Base-by-base conservation (phyloP, 768 basidiomycete genomes). In the Amanita rimosa region DNA sequence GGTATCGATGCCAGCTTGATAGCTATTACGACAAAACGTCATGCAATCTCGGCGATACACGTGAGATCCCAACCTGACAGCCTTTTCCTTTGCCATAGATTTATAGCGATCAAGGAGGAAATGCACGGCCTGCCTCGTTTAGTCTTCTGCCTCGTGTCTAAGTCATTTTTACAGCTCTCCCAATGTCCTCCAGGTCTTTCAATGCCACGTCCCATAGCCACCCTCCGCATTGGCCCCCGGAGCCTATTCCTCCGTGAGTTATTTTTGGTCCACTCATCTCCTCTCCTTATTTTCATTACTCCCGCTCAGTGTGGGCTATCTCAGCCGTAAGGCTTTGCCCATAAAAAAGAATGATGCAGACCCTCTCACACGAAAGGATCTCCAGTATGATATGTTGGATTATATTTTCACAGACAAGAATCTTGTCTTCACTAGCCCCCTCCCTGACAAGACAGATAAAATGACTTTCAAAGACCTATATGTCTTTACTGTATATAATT, bases 261-360 rank as follows among this genome's bases (percentile, higher is more conserved):
- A 35, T 49, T 46, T 45, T 60, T 44, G n/a, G 46, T 48, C 46
- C 48, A 49, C 50, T 38, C 44, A 39, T 49, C 35, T 37, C 44
- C n/a, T 37, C 44, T 31, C 31, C 5, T 13, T 46, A 22, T 48
- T 44, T 49, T 47, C 52, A 55, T 37, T 37, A 44, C 51, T 33
- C 55, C 43, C 44, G 44, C 41, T 52, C 46, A 76, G 75, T 54
- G 73, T 74, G 52, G 77, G 77, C 36, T 78, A 81, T 60, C 73
- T 80, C 57, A 80, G 73, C 60, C 74, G 76, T 56, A 83, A 81
- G 62, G 80, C 81, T 31, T 69, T 86, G 50, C 83, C 85, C 46
- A 88, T 88, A 64, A 88, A 88, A 67, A 79, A 83, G 56, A 77
- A 75, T 57, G 87, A 91, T 60, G 88, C 85, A 10, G 86, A 89